Evolutionary conservation across 257 asterid genomes (phyloP), one percentile per base, ranked within the genome.

Genomic region (Nicotiana noctiflora): DNA sequence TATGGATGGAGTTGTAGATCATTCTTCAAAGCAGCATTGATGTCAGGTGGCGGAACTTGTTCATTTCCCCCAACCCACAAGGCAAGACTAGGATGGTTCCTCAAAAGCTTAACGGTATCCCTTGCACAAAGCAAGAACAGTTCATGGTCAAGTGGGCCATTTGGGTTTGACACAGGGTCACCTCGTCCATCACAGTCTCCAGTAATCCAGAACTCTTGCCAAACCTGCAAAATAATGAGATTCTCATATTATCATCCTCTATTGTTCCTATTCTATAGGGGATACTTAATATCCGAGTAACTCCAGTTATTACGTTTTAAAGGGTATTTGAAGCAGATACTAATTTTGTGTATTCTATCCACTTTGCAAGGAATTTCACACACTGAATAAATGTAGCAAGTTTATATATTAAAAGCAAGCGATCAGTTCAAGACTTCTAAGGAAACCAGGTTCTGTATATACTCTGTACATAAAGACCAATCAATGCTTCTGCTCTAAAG

Each of bases 141-240:
- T 29, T 89, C 99, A 85, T 95, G 99, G 84, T 95, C 98, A 87
- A 95, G 84, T 21, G 99, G 98, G 60, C 99, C 99, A 83, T 93
- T 65, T 51, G 92, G 96, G 85, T 95, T 95, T 40, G 99, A 93
- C 63, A 95, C 87, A 4, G 99, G 99, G 68, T 15, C 88, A 74
- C 98, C 99, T 77, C 98, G 91, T 67, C 99, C 99, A 82, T 95
- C 99, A 68, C 82, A 79, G 57, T 95, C 99, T 79, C 99, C 99
- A 9, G 99, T 95, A 80, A 95, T 95, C 99, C 99, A 95, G 87
- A 95, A 95, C 87, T 95, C 99, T 89, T 95, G 99, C 99, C 99
- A 95, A 80, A 95, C 99, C 99, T 95, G 80, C 86, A 86, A 85
- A 80, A 80, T 63, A 40, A 79, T 15, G 49, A 81, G 34, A 27